A percentile compares a stretch with the other conserved stretches of the same genome.
Evolutionary conservation across 2,329 filamentous ascomycete genomes (phyloP).

Genomic region (Celoporthe dispersa): DNA sequence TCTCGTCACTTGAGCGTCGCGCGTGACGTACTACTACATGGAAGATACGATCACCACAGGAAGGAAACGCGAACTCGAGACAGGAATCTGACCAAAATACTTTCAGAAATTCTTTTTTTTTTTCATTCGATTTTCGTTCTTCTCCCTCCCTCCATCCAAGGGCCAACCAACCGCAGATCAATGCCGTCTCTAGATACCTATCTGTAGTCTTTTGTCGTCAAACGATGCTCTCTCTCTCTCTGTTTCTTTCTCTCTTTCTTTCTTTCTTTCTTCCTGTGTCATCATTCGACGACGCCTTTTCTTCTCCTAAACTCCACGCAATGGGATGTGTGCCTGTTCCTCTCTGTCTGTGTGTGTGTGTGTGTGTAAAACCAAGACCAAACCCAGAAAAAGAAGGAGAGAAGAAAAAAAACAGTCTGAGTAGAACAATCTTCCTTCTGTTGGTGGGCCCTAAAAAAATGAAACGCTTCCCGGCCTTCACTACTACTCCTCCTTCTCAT

Average conservation of each 20-base stretch:
- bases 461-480: neutral
- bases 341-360: neutral
- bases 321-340: neutral
- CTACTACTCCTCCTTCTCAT: neutral
- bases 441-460: too few species aligned
- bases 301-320: conserved; percentile 6
- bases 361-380: neutral
- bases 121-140: too few species aligned
- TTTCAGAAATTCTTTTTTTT: too few species aligned
- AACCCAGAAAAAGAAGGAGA: neutral
- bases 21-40: too few species aligned
- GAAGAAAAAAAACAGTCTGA: too few species aligned
- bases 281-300: neutral
- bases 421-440: neutral
- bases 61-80: too few species aligned
- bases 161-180: neutral
- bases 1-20: too few species aligned
- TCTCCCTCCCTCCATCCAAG: neutral
- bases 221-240: neutral
- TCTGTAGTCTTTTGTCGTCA: neutral
- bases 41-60: too few species aligned
- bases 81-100: too few species aligned
- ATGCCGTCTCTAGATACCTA: neutral
- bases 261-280: too few species aligned
- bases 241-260: too few species aligned